A percentile compares a stretch with the other conserved stretches of the same genome.
Conservation (phyloP, 768 basidiomycete species). For the Coprinopsis cinerea region DNA sequence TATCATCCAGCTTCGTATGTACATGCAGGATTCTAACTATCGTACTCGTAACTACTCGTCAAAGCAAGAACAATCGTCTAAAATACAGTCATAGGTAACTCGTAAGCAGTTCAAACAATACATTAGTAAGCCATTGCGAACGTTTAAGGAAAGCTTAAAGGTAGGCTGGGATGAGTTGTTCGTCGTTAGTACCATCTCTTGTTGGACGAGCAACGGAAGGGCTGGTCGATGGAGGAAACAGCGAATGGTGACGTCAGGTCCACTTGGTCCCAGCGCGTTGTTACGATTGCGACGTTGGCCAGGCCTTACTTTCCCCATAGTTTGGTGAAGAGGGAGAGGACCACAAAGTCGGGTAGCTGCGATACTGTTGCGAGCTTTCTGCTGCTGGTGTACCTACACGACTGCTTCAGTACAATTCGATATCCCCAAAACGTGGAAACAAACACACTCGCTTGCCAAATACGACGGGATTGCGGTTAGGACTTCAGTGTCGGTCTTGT, state of each 20-base stretch:
- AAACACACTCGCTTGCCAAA: slow-evolving; percentile 10
- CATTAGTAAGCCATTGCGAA: too few relatives aligned
- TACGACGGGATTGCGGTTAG: slow-evolving; percentile 10
- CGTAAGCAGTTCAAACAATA: too few relatives aligned
- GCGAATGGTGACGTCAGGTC: slow-evolving; percentile 3
- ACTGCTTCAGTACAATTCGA: background rate
- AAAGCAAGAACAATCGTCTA: too few relatives aligned
- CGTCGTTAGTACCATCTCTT: slow-evolving; percentile 14
- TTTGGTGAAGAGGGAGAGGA: slow-evolving; percentile 10
- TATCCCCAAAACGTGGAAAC: background rate
- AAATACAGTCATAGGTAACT: too few relatives aligned
- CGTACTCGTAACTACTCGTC: too few relatives aligned
- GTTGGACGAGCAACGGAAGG: slow-evolving; percentile 9
- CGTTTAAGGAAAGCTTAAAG: background rate
- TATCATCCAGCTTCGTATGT: too few relatives aligned
- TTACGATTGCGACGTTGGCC: slow-evolving; percentile 9
- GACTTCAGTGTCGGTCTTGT: slow-evolving; percentile 12
- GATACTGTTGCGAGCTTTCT: slow-evolving; percentile 9
- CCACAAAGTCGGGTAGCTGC: slow-evolving; percentile 7
- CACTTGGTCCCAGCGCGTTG: slow-evolving; percentile 12
- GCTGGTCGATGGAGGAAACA: slow-evolving; percentile 2
- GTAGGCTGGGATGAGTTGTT: slow-evolving; percentile 5
- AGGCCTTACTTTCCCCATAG: slow-evolving; percentile 7
- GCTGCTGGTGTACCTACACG: slow-evolving; percentile 9
- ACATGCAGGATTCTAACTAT: too few relatives aligned